Base-by-base conservation (phyloP, 164 flowering plant species). In the Paratinospora sagittata region DNA sequence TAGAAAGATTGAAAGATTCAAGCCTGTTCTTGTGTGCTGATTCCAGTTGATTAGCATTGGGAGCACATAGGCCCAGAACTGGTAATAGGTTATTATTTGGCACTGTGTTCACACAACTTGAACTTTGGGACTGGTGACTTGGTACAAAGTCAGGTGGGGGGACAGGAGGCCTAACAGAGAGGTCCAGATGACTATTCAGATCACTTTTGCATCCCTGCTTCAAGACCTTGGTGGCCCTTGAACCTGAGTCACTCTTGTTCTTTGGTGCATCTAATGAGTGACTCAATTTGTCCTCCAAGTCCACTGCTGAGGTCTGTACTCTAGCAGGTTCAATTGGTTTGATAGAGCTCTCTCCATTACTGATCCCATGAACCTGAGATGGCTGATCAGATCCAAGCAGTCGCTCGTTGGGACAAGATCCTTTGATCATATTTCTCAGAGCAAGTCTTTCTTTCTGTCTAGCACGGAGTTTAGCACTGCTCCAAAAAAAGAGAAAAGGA, bases 31-130 rank as follows among this genome's bases (percentile, higher is more conserved):
- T 80, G 41, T 82, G 82, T 21, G 75, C 74, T 60, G 79, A 78
- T 57, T 91, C 96, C 57, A 65, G 45, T 69, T 80, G 88, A 64
- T 58, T 77, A 13, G 94, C 92, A 86, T 86, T 92, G 27, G 97
- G 97, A 71, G 97, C 97, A 84, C 92, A 90, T 13, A 92, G 82
- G 37, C 98, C 98, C 36, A 95, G 82, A 79, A 95, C 92, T 13
- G 99, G 94, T 60, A 85, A 76, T 70, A 89, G 72, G 70, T 78
- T 85, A 77, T 36, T 82, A 30, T 77, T 8, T 24, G 83, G 78
- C 36, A 73, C 13, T 8, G 85, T 79, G 61, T 68, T 83, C 13
- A 69, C 63, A 43, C 23, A 65, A 64, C 81, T 74, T 45, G 72
- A 72, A 45, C 84, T 84, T 55, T 76, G 79, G 37, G 27, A 49